phyloP scores from a whole-genome alignment of 805 yeast genomes.

The Saccharomycopsis guyanensis region DNA sequence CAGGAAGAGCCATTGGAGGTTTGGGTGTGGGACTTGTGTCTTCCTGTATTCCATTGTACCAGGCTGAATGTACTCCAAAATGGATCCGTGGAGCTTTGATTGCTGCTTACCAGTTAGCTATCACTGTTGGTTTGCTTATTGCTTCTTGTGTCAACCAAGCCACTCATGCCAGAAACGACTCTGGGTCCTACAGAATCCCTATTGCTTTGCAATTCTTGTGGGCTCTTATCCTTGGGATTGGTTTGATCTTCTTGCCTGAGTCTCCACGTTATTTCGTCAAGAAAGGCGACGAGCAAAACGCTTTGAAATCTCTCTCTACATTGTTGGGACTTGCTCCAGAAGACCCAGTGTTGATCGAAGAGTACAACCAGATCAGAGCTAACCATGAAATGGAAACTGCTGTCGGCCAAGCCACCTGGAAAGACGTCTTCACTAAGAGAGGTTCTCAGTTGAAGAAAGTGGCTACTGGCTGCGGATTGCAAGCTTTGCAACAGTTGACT shows the following conservation, averaged over 20 bases:
- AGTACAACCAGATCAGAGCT: constrained; percentile 41
- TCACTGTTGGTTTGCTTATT: constrained; percentile 62
- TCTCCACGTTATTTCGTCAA: constrained; percentile 64
- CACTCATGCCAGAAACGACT: constrained; percentile 41
- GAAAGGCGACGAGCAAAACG: constrained; percentile 46
- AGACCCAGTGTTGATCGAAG: constrained; percentile 38
- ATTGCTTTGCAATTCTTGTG: constrained; percentile 64
- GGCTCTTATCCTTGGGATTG: constrained; percentile 50
- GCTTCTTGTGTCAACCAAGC: constrained; percentile 69
- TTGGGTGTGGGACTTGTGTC: constrained; percentile 67
- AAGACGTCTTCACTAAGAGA: constrained; percentile 31
- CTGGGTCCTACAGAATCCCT: constrained; percentile 66
- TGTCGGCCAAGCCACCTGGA: constrained; percentile 52
- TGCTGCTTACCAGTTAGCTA: constrained; percentile 64
- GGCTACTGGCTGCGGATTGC: constrained; percentile 36
- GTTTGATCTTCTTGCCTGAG: constrained; percentile 65
- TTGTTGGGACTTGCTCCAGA: constrained; percentile 43
- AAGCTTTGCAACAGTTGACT: constrained; percentile 59
- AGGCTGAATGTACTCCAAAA: constrained; percentile 72
- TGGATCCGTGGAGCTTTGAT: constrained; percentile 74
- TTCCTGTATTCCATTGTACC: constrained; percentile 65
- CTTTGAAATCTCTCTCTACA: constrained; percentile 45
- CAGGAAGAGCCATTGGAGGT: constrained; percentile 69
- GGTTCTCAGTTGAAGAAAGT: constrained; percentile 38
- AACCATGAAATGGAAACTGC: constrained; percentile 38